phyloP scores from a whole-genome alignment of 1,284 basidiomycete genomes.

The Moniliella sp. region DNA sequence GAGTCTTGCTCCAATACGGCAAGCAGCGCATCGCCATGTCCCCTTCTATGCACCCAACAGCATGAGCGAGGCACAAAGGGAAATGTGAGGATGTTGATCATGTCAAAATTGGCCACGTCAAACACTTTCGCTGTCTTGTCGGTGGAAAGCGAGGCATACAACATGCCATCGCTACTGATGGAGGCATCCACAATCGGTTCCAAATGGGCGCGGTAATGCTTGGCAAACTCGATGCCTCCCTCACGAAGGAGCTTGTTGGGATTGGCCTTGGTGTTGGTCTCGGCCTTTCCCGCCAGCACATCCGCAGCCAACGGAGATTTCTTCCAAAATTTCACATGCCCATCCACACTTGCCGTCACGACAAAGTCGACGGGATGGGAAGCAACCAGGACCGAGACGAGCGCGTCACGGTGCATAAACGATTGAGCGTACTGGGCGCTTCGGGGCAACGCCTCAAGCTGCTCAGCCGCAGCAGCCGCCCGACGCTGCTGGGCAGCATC shows the following conservation, averaged over 20 bases:
- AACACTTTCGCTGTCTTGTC: conserved; percentile 59
- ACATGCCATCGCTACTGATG: conserved; percentile 72
- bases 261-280: too few relatives aligned
- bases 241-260: too few relatives aligned
- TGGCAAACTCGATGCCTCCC: conserved; percentile 33
- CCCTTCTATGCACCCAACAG: conserved; percentile 76
- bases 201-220: conserved; percentile 54
- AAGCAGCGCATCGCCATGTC: conserved; percentile 64
- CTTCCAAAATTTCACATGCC: conserved; percentile 94
- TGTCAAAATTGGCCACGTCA: conserved; percentile 92
- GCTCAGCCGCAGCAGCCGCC: too few relatives aligned
- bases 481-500: too few relatives aligned
- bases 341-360: conserved; percentile 80
- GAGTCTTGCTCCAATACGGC: conserved; percentile 64
- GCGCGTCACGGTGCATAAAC: conserved; percentile 87
- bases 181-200: conserved; percentile 56
- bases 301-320: too few relatives aligned
- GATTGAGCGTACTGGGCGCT: conserved; percentile 89
- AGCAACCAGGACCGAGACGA: conserved; percentile 53
- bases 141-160: conserved; percentile 51
- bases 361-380: conserved; percentile 44
- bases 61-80: conserved; percentile 61
- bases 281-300: too few relatives aligned
- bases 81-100: conserved; percentile 93
- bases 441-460: too few relatives aligned